A percentile compares a stretch with the other conserved stretches of the same genome.
These are phyloP conservation scores for Fusarium secorum DNA, from an alignment of 2,329 filamentous ascomycete genomes.

Conservation along the genomic window DNA sequence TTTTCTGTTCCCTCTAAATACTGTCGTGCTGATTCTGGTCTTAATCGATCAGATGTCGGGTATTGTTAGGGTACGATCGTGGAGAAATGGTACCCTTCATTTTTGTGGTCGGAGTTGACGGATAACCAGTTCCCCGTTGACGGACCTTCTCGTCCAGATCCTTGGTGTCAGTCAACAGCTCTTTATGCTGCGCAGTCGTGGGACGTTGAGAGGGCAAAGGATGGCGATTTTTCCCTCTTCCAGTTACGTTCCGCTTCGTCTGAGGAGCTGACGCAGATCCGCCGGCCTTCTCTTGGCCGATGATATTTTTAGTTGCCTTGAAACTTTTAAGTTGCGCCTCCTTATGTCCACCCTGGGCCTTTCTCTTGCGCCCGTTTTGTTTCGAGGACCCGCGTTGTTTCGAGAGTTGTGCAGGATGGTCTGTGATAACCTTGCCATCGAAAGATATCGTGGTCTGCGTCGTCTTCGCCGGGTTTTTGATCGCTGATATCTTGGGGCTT, in stretches of 20 bases:
- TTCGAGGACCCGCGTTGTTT: conserved; percentile 46
- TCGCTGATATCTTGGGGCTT: conserved; percentile 60
- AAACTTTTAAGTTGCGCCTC: conserved; percentile 51
- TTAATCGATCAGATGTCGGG: conserved; percentile 51
- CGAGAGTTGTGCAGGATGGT: conserved; percentile 30
- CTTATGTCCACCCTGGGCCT: conserved; percentile 48
- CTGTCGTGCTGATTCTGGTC: not conserved
- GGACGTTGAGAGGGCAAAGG: conserved; percentile 41
- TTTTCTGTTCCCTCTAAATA: not conserved
- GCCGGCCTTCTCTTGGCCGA: conserved; percentile 27
- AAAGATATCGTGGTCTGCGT: conserved; percentile 64
- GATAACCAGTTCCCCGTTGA: not conserved
- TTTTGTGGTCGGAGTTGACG: conserved; percentile 33
- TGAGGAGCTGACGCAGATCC: conserved; percentile 13
- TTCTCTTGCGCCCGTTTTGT: conserved; percentile 47
- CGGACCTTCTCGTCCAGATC: not conserved
- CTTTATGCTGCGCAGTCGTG: not conserved
- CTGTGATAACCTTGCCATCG: conserved; percentile 29
- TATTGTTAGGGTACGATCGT: conserved; percentile 50
- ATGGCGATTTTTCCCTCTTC: not conserved
- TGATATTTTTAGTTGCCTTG: conserved; percentile 36
- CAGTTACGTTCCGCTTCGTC: not conserved
- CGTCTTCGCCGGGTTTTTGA: conserved; percentile 50
- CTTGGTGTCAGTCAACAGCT: not conserved
- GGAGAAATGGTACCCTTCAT: conserved; percentile 54